Evolutionary conservation across 768 basidiomycete genomes (phyloP).

Genomic region (Podaxis sp.): DNA sequence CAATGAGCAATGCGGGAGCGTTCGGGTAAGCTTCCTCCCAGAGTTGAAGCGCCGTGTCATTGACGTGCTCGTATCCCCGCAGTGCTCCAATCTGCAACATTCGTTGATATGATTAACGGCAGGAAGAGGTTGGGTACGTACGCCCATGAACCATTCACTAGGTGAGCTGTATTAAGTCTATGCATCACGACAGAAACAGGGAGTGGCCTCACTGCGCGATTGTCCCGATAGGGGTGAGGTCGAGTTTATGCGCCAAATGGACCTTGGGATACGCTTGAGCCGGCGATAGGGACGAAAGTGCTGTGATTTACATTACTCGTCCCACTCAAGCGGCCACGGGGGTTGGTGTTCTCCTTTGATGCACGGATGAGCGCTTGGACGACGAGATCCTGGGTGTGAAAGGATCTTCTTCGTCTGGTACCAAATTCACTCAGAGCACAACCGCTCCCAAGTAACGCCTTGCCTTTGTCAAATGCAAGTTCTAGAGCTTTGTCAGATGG

Average conservation of each 20-base stretch:
- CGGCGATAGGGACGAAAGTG: neutral
- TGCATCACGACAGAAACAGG: neutral
- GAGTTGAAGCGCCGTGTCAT: constrained; percentile 70
- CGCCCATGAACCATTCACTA: constrained; percentile 91
- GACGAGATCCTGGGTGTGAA: constrained; percentile 74
- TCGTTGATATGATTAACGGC: constrained; percentile 3
- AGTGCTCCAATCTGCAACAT: constrained; percentile 72
- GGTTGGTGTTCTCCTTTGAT: constrained; percentile 33
- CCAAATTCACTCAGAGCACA: constrained; percentile 87
- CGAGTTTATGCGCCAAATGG: constrained; percentile 79
- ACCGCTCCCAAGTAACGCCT: constrained; percentile 56
- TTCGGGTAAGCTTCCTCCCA: constrained; percentile 81
- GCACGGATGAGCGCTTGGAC: constrained; percentile 70
- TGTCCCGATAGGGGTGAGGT: constrained; percentile 69
- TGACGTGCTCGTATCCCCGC: constrained; percentile 78
- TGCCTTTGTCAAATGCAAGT: constrained; percentile 71
- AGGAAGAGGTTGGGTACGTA: constrained; percentile 31
- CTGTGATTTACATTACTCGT: constrained; percentile 79
- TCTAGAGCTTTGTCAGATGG: constrained; percentile 41
- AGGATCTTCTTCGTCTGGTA: constrained; percentile 78
- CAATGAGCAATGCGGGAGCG: constrained; percentile 53
- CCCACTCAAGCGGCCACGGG: constrained; percentile 60
- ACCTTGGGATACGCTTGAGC: constrained; percentile 45
- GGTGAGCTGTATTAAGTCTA: neutral
- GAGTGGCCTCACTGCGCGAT: constrained; percentile 73